Conservation (phyloP, 768 basidiomycete species). For the Collybia sp. region DNA sequence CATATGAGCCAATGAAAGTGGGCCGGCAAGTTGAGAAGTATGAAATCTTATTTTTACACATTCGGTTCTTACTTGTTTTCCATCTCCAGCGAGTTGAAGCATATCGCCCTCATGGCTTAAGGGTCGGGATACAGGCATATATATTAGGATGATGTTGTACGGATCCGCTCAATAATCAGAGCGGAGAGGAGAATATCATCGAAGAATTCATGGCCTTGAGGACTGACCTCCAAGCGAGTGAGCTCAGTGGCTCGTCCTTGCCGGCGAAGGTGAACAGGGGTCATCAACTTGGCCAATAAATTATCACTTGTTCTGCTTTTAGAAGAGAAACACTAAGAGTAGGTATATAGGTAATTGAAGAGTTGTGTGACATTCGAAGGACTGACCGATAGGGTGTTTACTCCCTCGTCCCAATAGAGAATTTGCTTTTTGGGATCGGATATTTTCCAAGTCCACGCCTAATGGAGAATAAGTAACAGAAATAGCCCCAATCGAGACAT, state of each 20-base stretch:
- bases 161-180: slow-evolving; percentile 33
- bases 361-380: background rate
- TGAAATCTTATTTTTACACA: slow-evolving; percentile 14
- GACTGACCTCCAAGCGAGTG: slow-evolving; percentile 32
- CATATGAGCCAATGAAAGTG: slow-evolving; percentile 77
- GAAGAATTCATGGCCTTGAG: slow-evolving; percentile 32
- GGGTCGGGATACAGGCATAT: background rate
- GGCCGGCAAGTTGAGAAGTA: slow-evolving; percentile 86
- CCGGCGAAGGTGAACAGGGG: slow-evolving; percentile 25
- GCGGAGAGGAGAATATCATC: slow-evolving; percentile 40
- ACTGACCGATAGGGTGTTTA: slow-evolving; percentile 23
- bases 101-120: slow-evolving; percentile 78
- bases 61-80: slow-evolving; percentile 3
- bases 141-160: slow-evolving; percentile 17
- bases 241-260: slow-evolving; percentile 26
- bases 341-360: background rate
- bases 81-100: slow-evolving; percentile 61
- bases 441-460: slow-evolving; percentile 33
- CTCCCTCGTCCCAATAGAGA: slow-evolving; percentile 31
- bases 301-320: slow-evolving; percentile 28
- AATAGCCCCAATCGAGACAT: background rate
- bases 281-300: slow-evolving; percentile 34
- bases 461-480: slow-evolving; percentile 2
- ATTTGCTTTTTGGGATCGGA: slow-evolving; percentile 18
- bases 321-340: slow-evolving; percentile 32